Evolutionary conservation across 78 protist genomes (phyloP), one percentile per base, ranked within the genome.

Genomic region (Tieghemostelium lacteum): DNA sequence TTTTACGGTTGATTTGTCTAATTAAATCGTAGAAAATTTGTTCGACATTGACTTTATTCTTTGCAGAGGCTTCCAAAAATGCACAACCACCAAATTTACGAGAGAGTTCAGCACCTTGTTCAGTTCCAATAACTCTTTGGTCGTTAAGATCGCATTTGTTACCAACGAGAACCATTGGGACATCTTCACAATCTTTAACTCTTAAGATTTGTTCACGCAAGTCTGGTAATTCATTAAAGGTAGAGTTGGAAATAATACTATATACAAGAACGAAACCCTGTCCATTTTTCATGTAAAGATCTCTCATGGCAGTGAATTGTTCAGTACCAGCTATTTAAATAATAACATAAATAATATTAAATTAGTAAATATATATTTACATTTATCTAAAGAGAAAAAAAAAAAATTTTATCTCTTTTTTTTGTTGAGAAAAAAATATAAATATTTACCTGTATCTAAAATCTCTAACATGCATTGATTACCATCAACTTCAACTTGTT

Each of bases 371-470:
- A n/a, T 52, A 33, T 33, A 45, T 8, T 29, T 72, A 57, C 3
- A 52, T 26, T 34, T 69, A 34, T 72, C n/a, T 73, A 37, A 34
- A 52, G 36, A 50, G 14, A 73, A 73, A 58, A 39, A 55, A 58
- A 36, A 52, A 58, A 24, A 40, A 24, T 17, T 63, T 61, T 61
- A 29, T 61, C 29, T 61, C 40, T 29, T 61, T 61, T 36, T 64
- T 65, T 65, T 65, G 5, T 37, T 34, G 19, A 7, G 8, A 36
- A 14, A 20, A 34, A 49, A 24, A 22, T 73, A 17, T 29, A 37
- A 55, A 65, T 95, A 97, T 8, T 98, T 98, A 33, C 99, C 99
- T 26, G 99, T 98, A 92, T 98, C 99, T 50, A 97, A 88, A 24
- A 98, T 97, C 62, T 97, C 98, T 26, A 98, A 95, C 83, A 96